These are phyloP conservation scores for Verticillium nonalfalfae DNA, from an alignment of 2,329 filamentous ascomycete species.

Conservation along the genomic window DNA sequence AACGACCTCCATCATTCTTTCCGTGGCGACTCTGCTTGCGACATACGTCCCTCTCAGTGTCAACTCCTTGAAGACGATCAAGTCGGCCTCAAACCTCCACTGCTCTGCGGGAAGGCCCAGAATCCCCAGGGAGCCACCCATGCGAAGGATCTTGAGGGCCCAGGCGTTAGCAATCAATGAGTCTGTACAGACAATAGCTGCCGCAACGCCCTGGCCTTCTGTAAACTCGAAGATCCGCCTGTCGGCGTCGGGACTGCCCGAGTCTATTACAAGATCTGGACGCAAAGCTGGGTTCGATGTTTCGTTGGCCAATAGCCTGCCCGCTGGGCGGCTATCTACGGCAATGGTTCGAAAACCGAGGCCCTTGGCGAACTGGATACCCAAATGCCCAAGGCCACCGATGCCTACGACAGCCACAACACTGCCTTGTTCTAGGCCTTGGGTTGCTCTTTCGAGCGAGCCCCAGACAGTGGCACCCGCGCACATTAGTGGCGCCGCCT, in stretches of 20 bases:
- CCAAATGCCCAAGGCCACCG: constrained; percentile 26
- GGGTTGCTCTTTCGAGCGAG: constrained; percentile 21
- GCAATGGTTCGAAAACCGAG: constrained; percentile 27
- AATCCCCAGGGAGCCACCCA: constrained; percentile 20
- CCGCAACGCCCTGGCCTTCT: constrained; percentile 21
- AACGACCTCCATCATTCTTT: constrained; percentile 23
- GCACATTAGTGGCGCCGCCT: constrained; percentile 29
- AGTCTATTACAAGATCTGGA: constrained; percentile 21
- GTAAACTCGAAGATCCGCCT: constrained; percentile 19
- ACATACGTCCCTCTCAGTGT: constrained; percentile 23
- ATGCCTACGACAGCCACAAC: constrained; percentile 25
- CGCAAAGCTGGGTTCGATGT: constrained; percentile 13
- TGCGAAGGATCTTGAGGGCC: constrained; percentile 19
- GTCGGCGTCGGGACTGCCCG: constrained; percentile 9
- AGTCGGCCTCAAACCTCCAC: constrained; percentile 23
- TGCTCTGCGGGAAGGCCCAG: constrained; percentile 21
- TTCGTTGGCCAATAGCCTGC: constrained; percentile 18
- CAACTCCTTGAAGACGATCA: constrained; percentile 22
- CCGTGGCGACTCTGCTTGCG: constrained; percentile 17
- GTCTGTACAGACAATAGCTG: constrained; percentile 23
- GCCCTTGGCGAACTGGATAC: constrained; percentile 26
- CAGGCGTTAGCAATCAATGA: constrained; percentile 21
- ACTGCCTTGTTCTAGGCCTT: constrained; percentile 13
- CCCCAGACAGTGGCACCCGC: constrained; percentile 27
- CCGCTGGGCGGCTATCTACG: constrained; percentile 24